phyloP scores from a whole-genome alignment of 441 rosid species.

The Rhodomyrtus psidioides region DNA sequence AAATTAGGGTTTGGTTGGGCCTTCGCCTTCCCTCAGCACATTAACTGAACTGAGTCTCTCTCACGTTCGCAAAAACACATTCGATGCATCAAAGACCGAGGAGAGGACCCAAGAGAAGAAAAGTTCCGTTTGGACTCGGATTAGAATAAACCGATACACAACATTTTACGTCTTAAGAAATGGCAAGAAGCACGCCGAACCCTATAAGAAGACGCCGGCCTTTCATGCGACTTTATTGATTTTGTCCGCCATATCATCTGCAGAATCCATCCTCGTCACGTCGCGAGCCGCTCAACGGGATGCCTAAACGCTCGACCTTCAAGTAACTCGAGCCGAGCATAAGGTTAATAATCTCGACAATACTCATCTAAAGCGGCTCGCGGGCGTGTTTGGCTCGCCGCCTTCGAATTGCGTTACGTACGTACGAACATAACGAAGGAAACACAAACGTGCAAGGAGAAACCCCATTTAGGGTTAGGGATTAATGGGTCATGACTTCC shows the following conservation, averaged over 20 bases:
- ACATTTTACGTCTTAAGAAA: not conserved
- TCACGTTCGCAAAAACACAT: not conserved
- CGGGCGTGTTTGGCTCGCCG: not conserved
- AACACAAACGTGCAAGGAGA: not conserved
- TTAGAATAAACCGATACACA: not conserved
- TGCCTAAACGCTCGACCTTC: not conserved
- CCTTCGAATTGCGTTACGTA: not conserved
- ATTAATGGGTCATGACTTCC: not conserved
- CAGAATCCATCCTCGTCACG: not conserved
- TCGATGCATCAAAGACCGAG: not conserved
- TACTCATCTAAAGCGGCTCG: not conserved
- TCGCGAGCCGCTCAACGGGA: not conserved
- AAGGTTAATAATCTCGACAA: not conserved
- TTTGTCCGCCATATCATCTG: rapidly evolving
- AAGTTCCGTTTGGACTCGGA: not conserved
- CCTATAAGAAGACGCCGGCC: rapidly evolving
- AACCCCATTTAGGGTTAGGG: not conserved
- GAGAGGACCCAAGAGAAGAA: not conserved
- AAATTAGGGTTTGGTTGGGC: not conserved
- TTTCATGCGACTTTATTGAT: not conserved
- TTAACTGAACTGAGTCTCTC: not conserved
- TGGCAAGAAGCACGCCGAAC: not conserved
- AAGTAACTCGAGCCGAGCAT: not conserved
- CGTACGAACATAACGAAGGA: not conserved
- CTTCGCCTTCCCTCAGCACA: not conserved